phyloP scores from a whole-genome alignment of 1,284 basidiomycete genomes.

The Ceraceosorus guamensis region DNA sequence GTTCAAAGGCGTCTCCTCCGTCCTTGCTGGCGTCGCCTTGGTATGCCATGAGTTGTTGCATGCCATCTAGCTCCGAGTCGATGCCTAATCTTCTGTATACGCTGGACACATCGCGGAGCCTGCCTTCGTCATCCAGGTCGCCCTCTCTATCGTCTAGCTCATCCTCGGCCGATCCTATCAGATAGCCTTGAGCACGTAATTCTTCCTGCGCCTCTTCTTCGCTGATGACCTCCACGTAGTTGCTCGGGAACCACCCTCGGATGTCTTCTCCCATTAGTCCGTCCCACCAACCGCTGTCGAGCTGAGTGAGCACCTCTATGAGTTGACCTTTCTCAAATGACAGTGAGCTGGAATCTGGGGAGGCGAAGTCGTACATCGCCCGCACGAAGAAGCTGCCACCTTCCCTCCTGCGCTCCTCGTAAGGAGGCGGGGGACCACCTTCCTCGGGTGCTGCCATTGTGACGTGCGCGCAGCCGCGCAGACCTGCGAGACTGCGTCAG shows the following conservation, averaged over 20 bases:
- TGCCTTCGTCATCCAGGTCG: too few relatives aligned
- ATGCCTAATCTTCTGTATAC: conserved; percentile 20
- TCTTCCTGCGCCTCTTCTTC: conserved; percentile 59
- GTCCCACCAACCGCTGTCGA: conserved; percentile 98
- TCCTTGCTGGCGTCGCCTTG: conserved; percentile 19
- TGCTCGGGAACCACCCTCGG: conserved; percentile 94
- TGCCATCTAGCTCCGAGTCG: conserved; percentile 24
- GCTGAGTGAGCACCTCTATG: conserved; percentile 84
- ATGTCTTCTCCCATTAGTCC: conserved; percentile 63
- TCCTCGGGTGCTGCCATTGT: not conserved
- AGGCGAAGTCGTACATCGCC: conserved; percentile 77
- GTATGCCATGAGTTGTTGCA: conserved; percentile 20
- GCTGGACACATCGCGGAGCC: too few relatives aligned
- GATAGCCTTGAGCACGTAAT: conserved; percentile 3
- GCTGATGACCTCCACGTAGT: conserved; percentile 75
- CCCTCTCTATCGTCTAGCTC: not conserved
- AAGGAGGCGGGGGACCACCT: too few relatives aligned
- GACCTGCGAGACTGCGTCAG: too few relatives aligned
- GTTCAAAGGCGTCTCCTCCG: conserved; percentile 29
- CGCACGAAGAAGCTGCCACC: conserved; percentile 85
- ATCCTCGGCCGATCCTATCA: not conserved
- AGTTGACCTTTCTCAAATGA: conserved; percentile 79
- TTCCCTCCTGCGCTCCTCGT: too few relatives aligned
- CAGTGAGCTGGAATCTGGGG: conserved; percentile 72
- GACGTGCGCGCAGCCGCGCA: too few relatives aligned